These are phyloP conservation scores for Colletotrichum viniferum DNA, from an alignment of 2,329 filamentous ascomycete species.

Conservation along the genomic window DNA sequence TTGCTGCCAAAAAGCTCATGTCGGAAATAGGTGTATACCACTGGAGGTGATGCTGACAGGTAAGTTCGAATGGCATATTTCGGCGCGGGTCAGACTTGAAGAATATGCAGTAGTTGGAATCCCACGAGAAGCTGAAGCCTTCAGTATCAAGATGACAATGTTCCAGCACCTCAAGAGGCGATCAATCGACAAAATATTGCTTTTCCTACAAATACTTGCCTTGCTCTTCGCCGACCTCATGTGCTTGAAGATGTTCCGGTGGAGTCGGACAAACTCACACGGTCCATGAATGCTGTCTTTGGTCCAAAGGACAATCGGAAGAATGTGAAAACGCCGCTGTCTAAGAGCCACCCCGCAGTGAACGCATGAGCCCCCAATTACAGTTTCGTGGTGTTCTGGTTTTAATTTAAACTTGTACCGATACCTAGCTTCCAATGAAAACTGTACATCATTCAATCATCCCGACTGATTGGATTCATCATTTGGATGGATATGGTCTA, in stretches of 20 bases:
- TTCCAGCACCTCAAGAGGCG: too few relatives aligned
- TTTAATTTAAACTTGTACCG: neutral
- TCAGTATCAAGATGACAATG: too few relatives aligned
- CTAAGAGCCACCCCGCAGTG: neutral
- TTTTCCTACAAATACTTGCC: too few relatives aligned
- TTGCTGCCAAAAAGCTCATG: neutral
- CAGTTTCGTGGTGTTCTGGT: neutral
- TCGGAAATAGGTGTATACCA: neutral
- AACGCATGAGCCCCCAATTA: neutral
- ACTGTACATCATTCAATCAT: neutral
- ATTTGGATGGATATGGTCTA: neutral
- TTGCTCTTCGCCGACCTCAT: too few relatives aligned
- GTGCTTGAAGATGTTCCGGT: neutral
- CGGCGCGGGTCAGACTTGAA: accelerated
- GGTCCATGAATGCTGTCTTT: neutral
- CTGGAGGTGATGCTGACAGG: accelerated
- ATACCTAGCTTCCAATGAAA: neutral
- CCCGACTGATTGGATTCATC: neutral
- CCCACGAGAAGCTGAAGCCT: too few relatives aligned
- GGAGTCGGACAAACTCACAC: neutral
- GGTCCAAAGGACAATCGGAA: neutral
- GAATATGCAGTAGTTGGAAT: accelerated
- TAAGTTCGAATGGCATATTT: accelerated
- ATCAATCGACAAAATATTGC: too few relatives aligned
- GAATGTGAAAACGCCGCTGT: neutral